Evolutionary conservation across 768 basidiomycete species (phyloP).

Genomic region (Baorangia bicolor): DNA sequence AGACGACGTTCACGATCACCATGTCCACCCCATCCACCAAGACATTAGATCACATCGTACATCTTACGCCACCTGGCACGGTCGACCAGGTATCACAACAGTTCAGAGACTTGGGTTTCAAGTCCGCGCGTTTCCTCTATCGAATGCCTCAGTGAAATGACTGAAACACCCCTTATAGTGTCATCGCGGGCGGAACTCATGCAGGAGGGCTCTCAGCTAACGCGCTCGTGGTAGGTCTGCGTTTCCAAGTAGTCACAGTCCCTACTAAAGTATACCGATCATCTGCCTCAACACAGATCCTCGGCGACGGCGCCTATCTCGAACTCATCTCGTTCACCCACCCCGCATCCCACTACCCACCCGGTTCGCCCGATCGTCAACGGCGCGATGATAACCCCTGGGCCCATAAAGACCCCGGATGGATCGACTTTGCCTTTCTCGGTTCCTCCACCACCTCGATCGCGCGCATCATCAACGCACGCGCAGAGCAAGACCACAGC

Average conservation of each 20-base stretch:
- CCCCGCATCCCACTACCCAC: conserved; percentile 52
- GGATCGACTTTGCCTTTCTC: conserved; percentile 67
- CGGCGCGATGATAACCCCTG: conserved; percentile 50
- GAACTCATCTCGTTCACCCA: conserved; percentile 70
- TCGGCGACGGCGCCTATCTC: conserved; percentile 55
- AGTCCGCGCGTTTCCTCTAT: conserved; percentile 37
- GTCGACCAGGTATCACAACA: conserved; percentile 48
- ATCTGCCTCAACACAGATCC: conserved; percentile 9
- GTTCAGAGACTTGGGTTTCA: conserved; percentile 65
- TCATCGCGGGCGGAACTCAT: conserved; percentile 66
- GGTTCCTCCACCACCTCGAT: conserved; percentile 49
- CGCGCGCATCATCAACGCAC: conserved; percentile 53
- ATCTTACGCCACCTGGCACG: conserved; percentile 65
- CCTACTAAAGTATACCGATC: background rate
- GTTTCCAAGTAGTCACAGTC: background rate
- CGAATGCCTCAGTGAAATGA: background rate
- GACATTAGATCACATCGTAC: conserved; percentile 67
- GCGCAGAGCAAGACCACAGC: conserved; percentile 40
- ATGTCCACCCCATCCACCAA: conserved; percentile 37
- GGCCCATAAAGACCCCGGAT: conserved; percentile 55
- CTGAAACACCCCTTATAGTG: conserved; percentile 38
- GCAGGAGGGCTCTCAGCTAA: conserved; percentile 62
- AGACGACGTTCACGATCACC: background rate
- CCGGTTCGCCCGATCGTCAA: conserved; percentile 43
- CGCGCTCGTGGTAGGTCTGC: conserved; percentile 52